These are phyloP conservation scores for Penicillium chermesinum DNA, from an alignment of 495 filamentous ascomycete species.

Conservation along the genomic window DNA sequence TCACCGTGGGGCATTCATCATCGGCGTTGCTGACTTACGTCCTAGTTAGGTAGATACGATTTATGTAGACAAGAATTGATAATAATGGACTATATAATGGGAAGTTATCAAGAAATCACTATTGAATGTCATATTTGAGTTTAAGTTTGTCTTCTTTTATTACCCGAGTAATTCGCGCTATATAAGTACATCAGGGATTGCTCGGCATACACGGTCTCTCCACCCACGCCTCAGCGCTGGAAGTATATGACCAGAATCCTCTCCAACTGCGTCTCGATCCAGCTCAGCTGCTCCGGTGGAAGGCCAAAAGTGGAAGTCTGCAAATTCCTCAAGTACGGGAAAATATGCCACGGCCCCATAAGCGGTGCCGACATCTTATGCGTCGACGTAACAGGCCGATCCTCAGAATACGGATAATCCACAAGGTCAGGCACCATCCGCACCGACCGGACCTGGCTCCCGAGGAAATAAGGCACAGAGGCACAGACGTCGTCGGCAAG, in stretches of 20 bases:
- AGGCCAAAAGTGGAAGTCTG: conserved; percentile 16
- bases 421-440: conserved; percentile 27
- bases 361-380: conserved; percentile 30
- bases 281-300: conserved; percentile 22
- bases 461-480: conserved; percentile 38
- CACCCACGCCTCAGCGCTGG: not conserved
- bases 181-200: no score
- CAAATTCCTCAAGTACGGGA: conserved; percentile 22
- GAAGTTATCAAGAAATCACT: not conserved
- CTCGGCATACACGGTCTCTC: not conserved
- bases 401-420: conserved; percentile 33
- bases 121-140: not conserved
- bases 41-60: not conserved
- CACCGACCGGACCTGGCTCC: conserved; percentile 30
- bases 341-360: conserved; percentile 36
- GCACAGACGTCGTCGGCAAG: conserved; percentile 39
- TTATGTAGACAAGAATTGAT: not conserved
- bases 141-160: not conserved
- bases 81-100: not conserved
- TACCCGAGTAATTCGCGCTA: no score
- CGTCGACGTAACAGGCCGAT: conserved; percentile 19
- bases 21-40: not conserved
- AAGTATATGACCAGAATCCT: conserved; percentile 32
- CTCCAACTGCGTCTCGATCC: conserved; percentile 30
- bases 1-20: no score